Evolutionary conservation across 2,329 filamentous ascomycete genomes (phyloP), one percentile per base, ranked within the genome.

Genomic region (Hypoxylon sp.): DNA sequence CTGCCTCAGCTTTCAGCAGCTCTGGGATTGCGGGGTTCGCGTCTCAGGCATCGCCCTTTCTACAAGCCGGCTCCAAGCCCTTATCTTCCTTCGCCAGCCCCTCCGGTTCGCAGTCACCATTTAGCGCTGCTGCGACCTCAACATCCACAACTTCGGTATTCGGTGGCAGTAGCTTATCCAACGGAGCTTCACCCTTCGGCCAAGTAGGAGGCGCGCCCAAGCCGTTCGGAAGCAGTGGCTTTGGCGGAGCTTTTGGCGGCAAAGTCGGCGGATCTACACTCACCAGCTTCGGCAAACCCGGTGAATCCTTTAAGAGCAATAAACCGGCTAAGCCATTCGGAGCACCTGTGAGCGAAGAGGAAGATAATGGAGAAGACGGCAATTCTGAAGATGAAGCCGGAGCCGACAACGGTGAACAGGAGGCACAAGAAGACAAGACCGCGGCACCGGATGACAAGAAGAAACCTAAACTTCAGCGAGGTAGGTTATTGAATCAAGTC

Each of bases 301-400:
- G 85, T 53, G 79, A 80, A 34, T 80, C 79, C 11, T 78, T 85
- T 39, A 84, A 82, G 73, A 87, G 82, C 62, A 83, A 84, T 64
- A 92, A 91, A 76, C 83, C 88, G 12, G 84, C 85, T 2, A 92
- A 88, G 78, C 86, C 92, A 0, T 96, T 97, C 75, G 93, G 93
- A 30, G 91, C 92, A 11, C 87, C 92, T 1, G 89, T 89, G 39
- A 90, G 87, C 63, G 88, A 82, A n/a, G 78, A 79, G 9, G 78
- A 76, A 2, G 80, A 79, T 4, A 79, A 78, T 8, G 78, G 78
- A 9, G 79, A 81, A 50, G 78, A 82, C 48, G 79, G 78, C 19
- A 68, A 67, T 51, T 60, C 69, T 19, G 80, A 76, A n/a, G 78
- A 78, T 27, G 77, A 75, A 14, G 78, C 81, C 50, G 77, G 81